Evolutionary conservation across 345 rosid genomes (phyloP).

Genomic region (Pistacia atlantica): DNA sequence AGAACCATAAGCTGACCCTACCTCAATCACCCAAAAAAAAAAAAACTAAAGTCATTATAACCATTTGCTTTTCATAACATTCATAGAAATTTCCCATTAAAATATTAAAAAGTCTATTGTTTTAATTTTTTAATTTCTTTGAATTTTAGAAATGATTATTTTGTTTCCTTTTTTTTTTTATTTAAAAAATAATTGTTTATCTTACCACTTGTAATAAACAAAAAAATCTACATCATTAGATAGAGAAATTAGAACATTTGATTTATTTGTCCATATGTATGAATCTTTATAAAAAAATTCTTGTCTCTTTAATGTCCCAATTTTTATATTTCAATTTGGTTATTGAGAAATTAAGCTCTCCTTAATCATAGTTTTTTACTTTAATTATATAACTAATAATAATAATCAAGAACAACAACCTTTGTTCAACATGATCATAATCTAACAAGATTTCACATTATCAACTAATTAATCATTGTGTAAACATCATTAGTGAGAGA

Average conservation of each 20-base stretch:
- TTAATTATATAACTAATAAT: background rate
- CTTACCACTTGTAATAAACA: too few relatives aligned
- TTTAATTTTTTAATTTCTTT: background rate
- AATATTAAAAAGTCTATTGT: too few relatives aligned
- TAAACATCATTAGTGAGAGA: conserved; percentile 3
- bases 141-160: background rate
- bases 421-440: background rate
- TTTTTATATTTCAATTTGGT: background rate
- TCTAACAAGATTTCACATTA: conserved; percentile 6
- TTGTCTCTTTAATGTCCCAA: background rate
- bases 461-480: conserved; percentile 17
- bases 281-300: background rate
- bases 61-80: too few relatives aligned
- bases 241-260: too few relatives aligned
- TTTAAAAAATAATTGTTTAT: too few relatives aligned
- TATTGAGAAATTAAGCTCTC: background rate
- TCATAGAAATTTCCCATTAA: too few relatives aligned
- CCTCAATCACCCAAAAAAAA: background rate
- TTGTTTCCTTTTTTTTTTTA: too few relatives aligned
- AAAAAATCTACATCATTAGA: too few relatives aligned
- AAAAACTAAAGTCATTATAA: too few relatives aligned
- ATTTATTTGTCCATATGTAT: conserved; percentile 6
- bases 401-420: background rate
- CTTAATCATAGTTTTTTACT: conserved; percentile 10
- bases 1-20: too few relatives aligned